Evolutionary conservation across 2,329 filamentous ascomycete genomes (phyloP), one percentile per base, ranked within the genome.

Genomic region (Cytospora piceae): DNA sequence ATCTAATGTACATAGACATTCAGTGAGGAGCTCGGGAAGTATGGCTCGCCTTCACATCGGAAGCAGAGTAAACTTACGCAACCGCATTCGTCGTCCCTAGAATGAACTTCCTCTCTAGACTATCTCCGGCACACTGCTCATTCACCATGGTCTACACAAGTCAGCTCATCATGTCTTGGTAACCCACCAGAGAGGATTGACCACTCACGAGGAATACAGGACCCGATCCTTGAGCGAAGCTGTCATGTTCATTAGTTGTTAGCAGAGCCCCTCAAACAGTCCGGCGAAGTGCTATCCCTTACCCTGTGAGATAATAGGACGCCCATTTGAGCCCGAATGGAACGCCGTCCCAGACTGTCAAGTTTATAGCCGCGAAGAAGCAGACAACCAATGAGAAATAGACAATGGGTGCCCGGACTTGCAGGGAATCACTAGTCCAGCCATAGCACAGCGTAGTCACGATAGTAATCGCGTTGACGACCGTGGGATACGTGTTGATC

Each of bases 401-500:
- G 29, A 72, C 70, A 20, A 72, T 71, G 3, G 71, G 71, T 24
- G 61, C 65, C 20, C 69, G 71, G 20, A 73, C 67, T 60, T 72
- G 73, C 1, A 74, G 29, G 1, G 70, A 66, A 42, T 74, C 73
- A 39, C 71, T 73, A 20, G 65, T 71, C 72, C 73, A 74, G 27
- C 72, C 73, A 46, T 74, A 74, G 12, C 58, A 52, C 11, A 74
- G 69, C 0, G 71, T 73, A 2, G 70, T 72, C 1, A 74, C 58
- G 29, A 73, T 73, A 1, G 71, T 71, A 17, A 72, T 58, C 3
- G 73, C 73, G 39, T 72, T 73, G n/a, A 65, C 71, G 6, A 69
- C 71, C 0, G 73, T 74, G 0, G 73, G 72, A 32, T 73, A 74
- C 0, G 71, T 73, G 67, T 76, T 76, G 54, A 76, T 74, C 20